Conservation (phyloP, 345 rosid genomes). For the Cardamine resedifolia region DNA sequence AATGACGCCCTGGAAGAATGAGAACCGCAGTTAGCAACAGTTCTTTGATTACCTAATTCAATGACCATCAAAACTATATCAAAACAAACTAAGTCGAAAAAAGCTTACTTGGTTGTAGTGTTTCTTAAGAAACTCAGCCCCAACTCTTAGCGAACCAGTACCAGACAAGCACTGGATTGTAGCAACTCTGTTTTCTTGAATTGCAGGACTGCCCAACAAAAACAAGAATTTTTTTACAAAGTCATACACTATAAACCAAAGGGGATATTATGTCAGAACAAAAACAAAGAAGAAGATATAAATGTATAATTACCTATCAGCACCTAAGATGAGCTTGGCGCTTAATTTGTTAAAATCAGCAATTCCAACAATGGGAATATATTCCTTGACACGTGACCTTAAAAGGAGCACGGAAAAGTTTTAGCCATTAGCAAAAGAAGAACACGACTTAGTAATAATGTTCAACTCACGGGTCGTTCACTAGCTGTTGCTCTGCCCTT, state of each 20-base stretch:
- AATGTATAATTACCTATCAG: constrained; percentile 61
- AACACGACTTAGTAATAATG: not conserved
- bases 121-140: constrained; percentile 83
- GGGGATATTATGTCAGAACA: not conserved
- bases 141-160: constrained; percentile 95
- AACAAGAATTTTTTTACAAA: not conserved
- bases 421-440: constrained; percentile 9
- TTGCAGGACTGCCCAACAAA: constrained; percentile 61
- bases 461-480: constrained; percentile 61
- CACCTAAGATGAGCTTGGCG: constrained; percentile 89
- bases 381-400: constrained; percentile 88
- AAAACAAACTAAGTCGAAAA: constrained; percentile 1
- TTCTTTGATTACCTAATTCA: not conserved
- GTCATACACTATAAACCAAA: not conserved
- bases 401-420: not conserved
- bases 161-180: constrained; percentile 96
- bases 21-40: constrained; percentile 24
- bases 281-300: not conserved
- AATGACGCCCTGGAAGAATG: constrained; percentile 60
- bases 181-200: constrained; percentile 68
- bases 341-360: constrained; percentile 88
- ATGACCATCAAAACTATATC: not conserved
- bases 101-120: constrained; percentile 68
- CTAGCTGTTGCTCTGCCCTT: constrained; percentile 75
- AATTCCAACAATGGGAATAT: constrained; percentile 87